A percentile compares a stretch with the other conserved stretches of the same genome.
phyloP scores from a whole-genome alignment of 805 yeast genomes.

The Osmozyma mogii region DNA sequence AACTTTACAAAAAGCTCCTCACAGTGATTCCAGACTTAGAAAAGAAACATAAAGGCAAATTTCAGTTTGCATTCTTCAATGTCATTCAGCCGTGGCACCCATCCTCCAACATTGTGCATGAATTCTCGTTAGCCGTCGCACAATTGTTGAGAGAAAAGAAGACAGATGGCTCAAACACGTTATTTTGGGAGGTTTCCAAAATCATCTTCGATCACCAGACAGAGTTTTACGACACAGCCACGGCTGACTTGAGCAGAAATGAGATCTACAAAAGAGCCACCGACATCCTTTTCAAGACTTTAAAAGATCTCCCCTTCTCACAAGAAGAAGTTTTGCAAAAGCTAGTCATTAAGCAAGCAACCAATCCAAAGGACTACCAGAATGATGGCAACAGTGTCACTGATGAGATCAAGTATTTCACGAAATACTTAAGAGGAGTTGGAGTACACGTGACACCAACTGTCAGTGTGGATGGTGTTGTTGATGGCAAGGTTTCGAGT shows the following conservation, averaged over 20 bases:
- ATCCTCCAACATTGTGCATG: conserved; percentile 58
- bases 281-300: conserved; percentile 25
- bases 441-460: conserved; percentile 87
- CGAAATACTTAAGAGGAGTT: conserved; percentile 63
- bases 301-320: conserved; percentile 21
- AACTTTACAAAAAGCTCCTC: conserved; percentile 50
- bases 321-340: conserved; percentile 27
- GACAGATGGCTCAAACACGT: conserved; percentile 14
- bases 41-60: conserved; percentile 37
- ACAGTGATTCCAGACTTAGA: conserved; percentile 48
- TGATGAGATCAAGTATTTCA: conserved; percentile 63
- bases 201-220: conserved; percentile 49
- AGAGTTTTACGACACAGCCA: conserved; percentile 55
- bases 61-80: conserved; percentile 58
- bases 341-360: conserved; percentile 25
- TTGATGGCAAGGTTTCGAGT: conserved; percentile 50
- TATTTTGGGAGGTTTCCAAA: conserved; percentile 42
- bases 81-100: conserved; percentile 93
- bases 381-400: conserved; percentile 56
- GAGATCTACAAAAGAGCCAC: conserved; percentile 45
- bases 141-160: conserved; percentile 40
- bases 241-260: conserved; percentile 44
- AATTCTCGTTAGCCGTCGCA: conserved; percentile 67
- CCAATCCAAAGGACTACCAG: conserved; percentile 16
- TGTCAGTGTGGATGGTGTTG: conserved; percentile 62